These are phyloP conservation scores for Rhodotorula sp. DNA, from an alignment of 1,284 basidiomycete species.

Conservation along the genomic window DNA sequence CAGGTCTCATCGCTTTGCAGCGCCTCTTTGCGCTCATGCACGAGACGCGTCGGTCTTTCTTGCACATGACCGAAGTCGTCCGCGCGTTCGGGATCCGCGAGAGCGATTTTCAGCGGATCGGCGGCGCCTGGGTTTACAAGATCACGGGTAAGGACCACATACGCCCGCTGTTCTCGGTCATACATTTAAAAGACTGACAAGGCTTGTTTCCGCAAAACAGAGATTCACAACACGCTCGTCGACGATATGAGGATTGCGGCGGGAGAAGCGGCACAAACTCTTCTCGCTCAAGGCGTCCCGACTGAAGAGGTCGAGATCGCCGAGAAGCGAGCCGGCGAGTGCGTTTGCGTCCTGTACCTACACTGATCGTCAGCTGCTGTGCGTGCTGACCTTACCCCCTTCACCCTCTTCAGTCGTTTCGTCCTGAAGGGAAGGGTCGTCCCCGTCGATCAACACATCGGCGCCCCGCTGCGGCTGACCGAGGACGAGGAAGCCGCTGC, in stretches of 20 bases:
- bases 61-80: slow-evolving; percentile 32
- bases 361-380: too few species aligned
- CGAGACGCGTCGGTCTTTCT: slow-evolving; percentile 25
- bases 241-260: slow-evolving; percentile 8
- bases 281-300: neutral
- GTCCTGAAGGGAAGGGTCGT: slow-evolving; percentile 4
- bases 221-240: slow-evolving; percentile 10
- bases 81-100: slow-evolving; percentile 15
- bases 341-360: neutral
- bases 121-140: neutral
- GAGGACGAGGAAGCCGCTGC: neutral
- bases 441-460: slow-evolving; percentile 6
- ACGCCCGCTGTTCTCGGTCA: neutral
- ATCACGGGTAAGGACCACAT: slow-evolving; percentile 10
- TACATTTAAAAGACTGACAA: neutral
- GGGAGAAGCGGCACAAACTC: neutral
- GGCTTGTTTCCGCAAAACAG: neutral
- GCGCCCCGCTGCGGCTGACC: neutral
- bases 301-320: neutral
- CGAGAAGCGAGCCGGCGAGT: neutral
- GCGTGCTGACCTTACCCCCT: neutral
- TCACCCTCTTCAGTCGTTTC: slow-evolving; percentile 1
- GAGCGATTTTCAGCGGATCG: slow-evolving; percentile 6
- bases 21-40: slow-evolving; percentile 36
- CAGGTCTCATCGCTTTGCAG: slow-evolving; percentile 32